phyloP scores from a whole-genome alignment of 495 filamentous ascomycete genomes.

The Neurospora pannonica region DNA sequence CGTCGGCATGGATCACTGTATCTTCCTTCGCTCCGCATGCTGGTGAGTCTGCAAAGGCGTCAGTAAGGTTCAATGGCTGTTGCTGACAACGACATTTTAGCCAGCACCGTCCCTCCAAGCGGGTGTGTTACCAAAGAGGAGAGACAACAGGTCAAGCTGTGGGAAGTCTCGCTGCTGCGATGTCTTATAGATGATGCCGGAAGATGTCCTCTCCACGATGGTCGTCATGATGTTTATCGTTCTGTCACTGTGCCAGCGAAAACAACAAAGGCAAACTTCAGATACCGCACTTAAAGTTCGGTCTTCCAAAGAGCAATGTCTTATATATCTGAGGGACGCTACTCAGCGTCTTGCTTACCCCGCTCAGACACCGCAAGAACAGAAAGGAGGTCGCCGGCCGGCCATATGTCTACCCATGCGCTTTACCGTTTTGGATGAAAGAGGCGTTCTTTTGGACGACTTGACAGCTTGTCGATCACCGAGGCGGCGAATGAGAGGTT shows the following conservation, averaged over 20 bases:
- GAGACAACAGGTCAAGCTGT: constrained; percentile 4
- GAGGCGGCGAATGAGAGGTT: not conserved
- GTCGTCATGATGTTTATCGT: not conserved
- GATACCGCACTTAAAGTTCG: not conserved
- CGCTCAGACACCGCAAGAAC: not conserved
- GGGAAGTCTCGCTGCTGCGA: constrained; percentile 28
- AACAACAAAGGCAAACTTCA: not conserved
- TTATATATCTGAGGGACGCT: not conserved
- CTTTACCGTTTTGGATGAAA: not conserved
- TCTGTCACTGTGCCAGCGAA: not conserved
- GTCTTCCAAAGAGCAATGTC: not conserved
- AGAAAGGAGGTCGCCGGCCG: not conserved
- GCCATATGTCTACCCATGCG: not conserved
- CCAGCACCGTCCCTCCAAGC: not conserved
- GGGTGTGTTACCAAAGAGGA: constrained; percentile 8
- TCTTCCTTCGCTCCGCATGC: constrained; percentile 9
- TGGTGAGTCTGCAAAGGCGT: not conserved
- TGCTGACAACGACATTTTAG: not conserved
- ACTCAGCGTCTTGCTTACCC: not conserved
- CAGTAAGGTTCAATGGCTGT: not conserved
- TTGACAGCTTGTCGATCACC: not conserved
- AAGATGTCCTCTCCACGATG: constrained; percentile 76
- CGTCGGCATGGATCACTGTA: constrained; percentile 26
- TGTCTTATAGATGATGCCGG: constrained; percentile 93
- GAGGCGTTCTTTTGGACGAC: not conserved